Evolutionary conservation across 2,329 filamentous ascomycete genomes (phyloP).

Genomic region (Monilinia polystroma): DNA sequence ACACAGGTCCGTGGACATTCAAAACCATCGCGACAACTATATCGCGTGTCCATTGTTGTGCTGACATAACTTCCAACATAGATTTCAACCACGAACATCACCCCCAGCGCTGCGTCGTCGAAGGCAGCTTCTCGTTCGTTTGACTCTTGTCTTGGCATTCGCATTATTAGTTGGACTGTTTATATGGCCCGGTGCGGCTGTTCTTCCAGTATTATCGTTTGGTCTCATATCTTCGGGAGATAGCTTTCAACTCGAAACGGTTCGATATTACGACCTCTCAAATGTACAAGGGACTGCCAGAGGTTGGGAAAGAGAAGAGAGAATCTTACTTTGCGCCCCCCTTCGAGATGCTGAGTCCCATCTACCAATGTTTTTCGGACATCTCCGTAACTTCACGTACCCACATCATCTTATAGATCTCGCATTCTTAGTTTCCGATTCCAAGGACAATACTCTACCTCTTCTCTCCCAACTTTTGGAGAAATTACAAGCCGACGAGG

Average conservation of each 20-base stretch:
- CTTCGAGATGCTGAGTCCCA: slow-evolving; percentile 90
- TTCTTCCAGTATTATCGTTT: slow-evolving; percentile 63
- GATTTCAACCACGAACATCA: slow-evolving; percentile 82
- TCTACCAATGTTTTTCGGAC: slow-evolving; percentile 97
- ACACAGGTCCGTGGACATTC: slow-evolving; percentile 64
- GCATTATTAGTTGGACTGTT: slow-evolving; percentile 70
- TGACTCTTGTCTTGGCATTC: slow-evolving; percentile 59
- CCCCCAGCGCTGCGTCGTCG: slow-evolving; percentile 69
- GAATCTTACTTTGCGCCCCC: slow-evolving; percentile 91
- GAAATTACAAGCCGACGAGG: slow-evolving; percentile 74
- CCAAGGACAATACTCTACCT: slow-evolving; percentile 83
- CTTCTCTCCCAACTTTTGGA: slow-evolving; percentile 74
- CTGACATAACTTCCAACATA: slow-evolving; percentile 41
- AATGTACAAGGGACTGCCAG: slow-evolving; percentile 87
- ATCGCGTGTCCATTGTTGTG: neutral
- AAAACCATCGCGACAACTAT: neutral
- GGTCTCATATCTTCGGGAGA: slow-evolving; percentile 66
- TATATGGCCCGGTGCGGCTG: slow-evolving; percentile 66
- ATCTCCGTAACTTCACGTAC: slow-evolving; percentile 93
- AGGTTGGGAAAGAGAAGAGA: slow-evolving; percentile 94
- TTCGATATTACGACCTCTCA: slow-evolving; percentile 93
- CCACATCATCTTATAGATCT: slow-evolving; percentile 95
- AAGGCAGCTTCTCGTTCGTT: slow-evolving; percentile 67
- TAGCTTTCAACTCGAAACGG: slow-evolving; percentile 83
- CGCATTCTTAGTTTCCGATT: slow-evolving; percentile 95